Percentiles rank a stretch among this genome's conserved stretches.
phyloP scores from a whole-genome alignment of 2,329 filamentous ascomycete species.

The Phaeosphaeriaceae sp. region DNA sequence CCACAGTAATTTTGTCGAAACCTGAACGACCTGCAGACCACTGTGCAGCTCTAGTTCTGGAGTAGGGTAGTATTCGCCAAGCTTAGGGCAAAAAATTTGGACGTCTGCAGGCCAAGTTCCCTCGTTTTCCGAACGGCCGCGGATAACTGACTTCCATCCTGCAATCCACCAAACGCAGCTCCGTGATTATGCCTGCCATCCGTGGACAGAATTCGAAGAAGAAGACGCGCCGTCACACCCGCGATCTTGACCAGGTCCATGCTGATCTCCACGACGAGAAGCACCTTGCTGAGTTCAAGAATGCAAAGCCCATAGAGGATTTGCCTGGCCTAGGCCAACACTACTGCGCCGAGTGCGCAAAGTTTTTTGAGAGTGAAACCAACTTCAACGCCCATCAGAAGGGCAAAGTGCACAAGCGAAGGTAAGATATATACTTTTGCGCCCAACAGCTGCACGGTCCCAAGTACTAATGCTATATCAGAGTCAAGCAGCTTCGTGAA shows the following conservation, averaged over 20 bases:
- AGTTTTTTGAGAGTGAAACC: constrained; percentile 89
- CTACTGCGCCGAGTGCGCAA: constrained; percentile 93
- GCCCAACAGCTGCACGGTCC: not conserved
- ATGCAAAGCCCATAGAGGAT: constrained; percentile 81
- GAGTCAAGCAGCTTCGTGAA: constrained; percentile 80
- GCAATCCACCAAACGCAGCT: constrained; percentile 6
- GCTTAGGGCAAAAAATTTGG: not conserved
- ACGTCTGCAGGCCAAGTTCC: constrained; percentile 1
- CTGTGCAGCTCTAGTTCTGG: constrained; percentile 1
- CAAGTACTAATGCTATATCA: constrained; percentile 47
- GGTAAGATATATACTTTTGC: constrained; percentile 60
- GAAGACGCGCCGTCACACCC: constrained; percentile 59
- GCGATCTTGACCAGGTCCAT: constrained; percentile 92
- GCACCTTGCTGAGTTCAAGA: constrained; percentile 80
- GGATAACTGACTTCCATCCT: constrained; percentile 21
- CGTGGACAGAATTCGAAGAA: constrained; percentile 57
- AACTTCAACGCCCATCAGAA: constrained; percentile 78
- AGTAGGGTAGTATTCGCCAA: not conserved
- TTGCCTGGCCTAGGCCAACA: constrained; percentile 83
- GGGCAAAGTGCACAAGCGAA: constrained; percentile 93
- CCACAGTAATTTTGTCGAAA: constrained; percentile 8
- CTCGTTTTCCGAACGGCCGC: constrained; percentile 33
- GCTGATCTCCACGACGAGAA: constrained; percentile 78
- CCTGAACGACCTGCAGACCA: constrained; percentile 36
- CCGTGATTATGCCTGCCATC: constrained; percentile 56